A percentile compares a stretch with the other conserved stretches of the same genome.
Conservation (phyloP, 495 filamentous ascomycete genomes). For the Neurospora tetrasperma region DNA sequence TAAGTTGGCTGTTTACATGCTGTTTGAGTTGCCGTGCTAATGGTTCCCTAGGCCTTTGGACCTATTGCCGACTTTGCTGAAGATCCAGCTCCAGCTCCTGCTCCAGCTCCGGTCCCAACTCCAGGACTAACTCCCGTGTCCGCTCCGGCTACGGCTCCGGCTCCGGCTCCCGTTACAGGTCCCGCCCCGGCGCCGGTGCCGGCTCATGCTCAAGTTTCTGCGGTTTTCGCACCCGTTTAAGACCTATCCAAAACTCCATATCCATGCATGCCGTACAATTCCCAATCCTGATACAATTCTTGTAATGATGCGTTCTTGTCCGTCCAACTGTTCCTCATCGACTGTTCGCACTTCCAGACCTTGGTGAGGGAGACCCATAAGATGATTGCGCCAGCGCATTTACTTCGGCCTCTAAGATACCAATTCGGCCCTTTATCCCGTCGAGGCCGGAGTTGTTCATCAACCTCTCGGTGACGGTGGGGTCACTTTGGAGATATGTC, state of each 20-base stretch:
- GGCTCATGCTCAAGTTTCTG: background rate
- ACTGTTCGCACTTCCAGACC: background rate
- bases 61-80: constrained; percentile 12
- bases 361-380: background rate
- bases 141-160: background rate
- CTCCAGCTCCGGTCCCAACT: background rate
- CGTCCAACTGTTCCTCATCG: background rate
- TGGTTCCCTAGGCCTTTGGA: constrained; percentile 12
- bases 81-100: background rate
- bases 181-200: background rate
- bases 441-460: constrained; percentile 1
- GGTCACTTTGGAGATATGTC: constrained; percentile 10
- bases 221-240: background rate
- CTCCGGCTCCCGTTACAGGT: background rate
- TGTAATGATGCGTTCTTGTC: background rate
- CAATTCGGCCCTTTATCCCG: constrained; percentile 1
- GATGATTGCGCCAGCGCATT: constrained; percentile 6
- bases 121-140: background rate
- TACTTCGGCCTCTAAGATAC: constrained; percentile 2
- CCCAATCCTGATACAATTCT: background rate
- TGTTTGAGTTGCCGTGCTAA: background rate
- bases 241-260: background rate
- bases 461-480: constrained; percentile 12
- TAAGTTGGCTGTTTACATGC: constrained; percentile 1
- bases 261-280: background rate